Conservation (phyloP, 2,329 filamentous ascomycete species). For the Scolecobasidium constrictum region DNA sequence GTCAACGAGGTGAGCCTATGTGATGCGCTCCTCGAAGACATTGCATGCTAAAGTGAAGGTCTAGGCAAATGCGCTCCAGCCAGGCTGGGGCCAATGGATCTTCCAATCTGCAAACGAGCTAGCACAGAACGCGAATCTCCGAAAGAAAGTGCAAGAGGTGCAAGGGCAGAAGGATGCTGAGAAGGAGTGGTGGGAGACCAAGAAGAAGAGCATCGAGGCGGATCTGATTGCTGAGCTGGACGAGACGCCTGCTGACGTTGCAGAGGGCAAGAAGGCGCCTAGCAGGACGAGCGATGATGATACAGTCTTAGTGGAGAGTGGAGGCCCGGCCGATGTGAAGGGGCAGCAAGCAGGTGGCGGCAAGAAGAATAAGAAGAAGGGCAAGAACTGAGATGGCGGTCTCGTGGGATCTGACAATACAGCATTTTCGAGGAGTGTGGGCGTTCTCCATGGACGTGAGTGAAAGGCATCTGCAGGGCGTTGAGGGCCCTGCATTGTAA, state of each 20-base stretch:
- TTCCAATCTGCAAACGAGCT: conserved; percentile 98
- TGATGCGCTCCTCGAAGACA: neutral
- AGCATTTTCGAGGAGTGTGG: neutral
- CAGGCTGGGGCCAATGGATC: conserved; percentile 86
- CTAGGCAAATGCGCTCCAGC: conserved; percentile 80
- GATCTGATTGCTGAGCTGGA: conserved; percentile 82
- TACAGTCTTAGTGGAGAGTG: conserved; percentile 65
- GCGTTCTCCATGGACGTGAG: too few relatives aligned
- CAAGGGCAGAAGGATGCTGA: conserved; percentile 61
- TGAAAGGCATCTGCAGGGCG: too few relatives aligned
- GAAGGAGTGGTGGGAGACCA: conserved; percentile 88
- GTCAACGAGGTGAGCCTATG: conserved; percentile 61
- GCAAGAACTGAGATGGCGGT: conserved; percentile 37
- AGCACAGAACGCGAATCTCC: conserved; percentile 68
- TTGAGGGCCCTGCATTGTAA: too few relatives aligned
- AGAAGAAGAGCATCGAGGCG: conserved; percentile 58
- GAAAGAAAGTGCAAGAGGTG: conserved; percentile 64
- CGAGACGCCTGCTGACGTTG: conserved; percentile 6
- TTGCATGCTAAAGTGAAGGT: conserved; percentile 1
- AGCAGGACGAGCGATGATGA: conserved; percentile 51
- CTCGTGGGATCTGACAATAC: neutral
- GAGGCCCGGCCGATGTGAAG: conserved; percentile 31
- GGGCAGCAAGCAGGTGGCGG: conserved; percentile 31
- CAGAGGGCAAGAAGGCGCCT: conserved; percentile 3
- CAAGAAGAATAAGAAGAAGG: conserved; percentile 51